A percentile compares a stretch with the other conserved stretches of the same genome.
Evolutionary conservation across 2,329 filamentous ascomycete genomes (phyloP).

Genomic region (Penicillium olsonii): DNA sequence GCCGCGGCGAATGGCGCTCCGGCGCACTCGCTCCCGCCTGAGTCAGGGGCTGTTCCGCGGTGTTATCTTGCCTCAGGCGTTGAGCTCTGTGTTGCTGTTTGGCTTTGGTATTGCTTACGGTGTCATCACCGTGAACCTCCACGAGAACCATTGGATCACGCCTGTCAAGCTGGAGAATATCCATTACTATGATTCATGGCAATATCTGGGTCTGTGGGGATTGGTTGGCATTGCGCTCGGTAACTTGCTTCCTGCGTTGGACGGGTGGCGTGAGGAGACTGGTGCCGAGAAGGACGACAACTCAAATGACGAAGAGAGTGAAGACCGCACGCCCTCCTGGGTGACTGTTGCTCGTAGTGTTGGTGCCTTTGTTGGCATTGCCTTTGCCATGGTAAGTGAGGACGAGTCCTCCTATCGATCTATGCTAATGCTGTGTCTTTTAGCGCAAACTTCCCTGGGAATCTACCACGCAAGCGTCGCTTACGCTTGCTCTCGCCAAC

Average conservation of each 20-base stretch:
- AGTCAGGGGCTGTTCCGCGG: conserved; percentile 41
- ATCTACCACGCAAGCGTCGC: conserved; percentile 87
- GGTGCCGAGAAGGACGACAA: conserved; percentile 29
- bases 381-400: conserved; percentile 75
- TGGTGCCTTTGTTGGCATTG: conserved; percentile 71
- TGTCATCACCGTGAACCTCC: conserved; percentile 75
- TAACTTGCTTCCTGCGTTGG: conserved; percentile 79
- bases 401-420: background rate
- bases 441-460: conserved; percentile 90
- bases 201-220: conserved; percentile 81
- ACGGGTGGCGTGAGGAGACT: conserved; percentile 67
- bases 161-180: conserved; percentile 62
- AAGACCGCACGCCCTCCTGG: conserved; percentile 57
- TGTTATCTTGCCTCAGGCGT: conserved; percentile 55
- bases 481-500: conserved; percentile 87
- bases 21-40: conserved; percentile 38
- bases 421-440: conserved; percentile 8
- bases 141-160: conserved; percentile 65
- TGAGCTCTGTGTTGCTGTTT: conserved; percentile 69
- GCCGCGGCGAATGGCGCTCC: conserved; percentile 29
- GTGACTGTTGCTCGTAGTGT: conserved; percentile 69
- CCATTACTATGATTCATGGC: conserved; percentile 56
- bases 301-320: conserved; percentile 29
- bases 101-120: conserved; percentile 81
- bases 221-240: conserved; percentile 75